These are phyloP conservation scores for Suhomyces tanzawaensis DNA, from an alignment of 805 yeast genomes.

Conservation along the genomic window DNA sequence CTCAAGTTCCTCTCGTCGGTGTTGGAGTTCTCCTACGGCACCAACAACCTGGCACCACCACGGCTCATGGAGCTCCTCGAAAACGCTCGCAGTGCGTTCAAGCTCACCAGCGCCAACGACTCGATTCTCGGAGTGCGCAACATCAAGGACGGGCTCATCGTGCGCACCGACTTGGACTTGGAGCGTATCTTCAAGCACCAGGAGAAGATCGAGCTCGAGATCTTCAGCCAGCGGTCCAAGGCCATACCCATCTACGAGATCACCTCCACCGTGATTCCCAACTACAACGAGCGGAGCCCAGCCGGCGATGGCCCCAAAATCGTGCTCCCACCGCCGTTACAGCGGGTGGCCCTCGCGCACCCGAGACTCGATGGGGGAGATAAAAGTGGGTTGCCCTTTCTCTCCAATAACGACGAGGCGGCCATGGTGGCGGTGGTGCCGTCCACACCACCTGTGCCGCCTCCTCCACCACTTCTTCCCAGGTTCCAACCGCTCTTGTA, in stretches of 20 bases:
- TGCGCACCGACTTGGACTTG: constrained; percentile 35
- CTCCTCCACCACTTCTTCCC: constrained; percentile 27
- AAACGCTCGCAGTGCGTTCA: constrained; percentile 72
- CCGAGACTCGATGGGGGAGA: constrained; percentile 6
- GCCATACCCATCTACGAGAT: constrained; percentile 38
- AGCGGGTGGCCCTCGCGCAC: constrained; percentile 13
- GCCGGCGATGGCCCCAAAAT: constrained; percentile 21
- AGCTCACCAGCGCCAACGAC: constrained; percentile 16
- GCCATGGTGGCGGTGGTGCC: constrained; percentile 5
- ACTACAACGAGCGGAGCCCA: constrained; percentile 1
- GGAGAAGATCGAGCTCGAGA: constrained; percentile 34
- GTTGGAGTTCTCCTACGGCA: constrained; percentile 65
- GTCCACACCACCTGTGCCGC: constrained; percentile 11
- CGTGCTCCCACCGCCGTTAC: constrained; percentile 35
- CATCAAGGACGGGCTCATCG: constrained; percentile 20
- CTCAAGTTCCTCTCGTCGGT: constrained; percentile 52
- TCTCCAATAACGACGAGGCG: constrained; percentile 20
- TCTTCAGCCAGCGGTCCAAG: constrained; percentile 32
- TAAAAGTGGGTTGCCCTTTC: constrained; percentile 14
- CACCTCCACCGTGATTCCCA: constrained; percentile 30
- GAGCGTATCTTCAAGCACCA: constrained; percentile 36
- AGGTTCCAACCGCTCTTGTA: constrained; percentile 32
- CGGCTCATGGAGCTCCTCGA: constrained; percentile 73
- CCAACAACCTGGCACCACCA: constrained; percentile 73
- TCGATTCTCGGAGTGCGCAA: constrained; percentile 27